Conservation (phyloP, 1,284 basidiomycete species). For the Earliella scabrosa region DNA sequence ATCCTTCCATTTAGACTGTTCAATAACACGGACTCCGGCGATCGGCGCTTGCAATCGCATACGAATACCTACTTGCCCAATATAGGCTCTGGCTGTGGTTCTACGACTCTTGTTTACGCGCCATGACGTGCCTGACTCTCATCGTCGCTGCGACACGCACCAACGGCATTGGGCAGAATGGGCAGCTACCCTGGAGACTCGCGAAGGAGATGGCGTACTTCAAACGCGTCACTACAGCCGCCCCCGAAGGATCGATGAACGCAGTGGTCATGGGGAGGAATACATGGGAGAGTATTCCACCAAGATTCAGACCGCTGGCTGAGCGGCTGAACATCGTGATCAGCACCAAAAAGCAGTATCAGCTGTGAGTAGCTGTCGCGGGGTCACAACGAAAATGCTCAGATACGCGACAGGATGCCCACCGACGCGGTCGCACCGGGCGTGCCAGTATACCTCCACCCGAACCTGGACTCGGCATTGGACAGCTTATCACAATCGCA, state of each 20-base stretch:
- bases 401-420: conserved; percentile 17
- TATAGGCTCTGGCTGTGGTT: background rate
- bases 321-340: conserved; percentile 85
- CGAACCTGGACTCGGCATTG: conserved; percentile 23
- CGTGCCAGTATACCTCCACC: conserved; percentile 23
- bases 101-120: background rate
- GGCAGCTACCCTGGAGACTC: conserved; percentile 88
- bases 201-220: conserved; percentile 95
- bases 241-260: conserved; percentile 66
- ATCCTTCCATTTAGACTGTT: too few species aligned
- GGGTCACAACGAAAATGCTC: background rate
- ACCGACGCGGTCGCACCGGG: conserved; percentile 15
- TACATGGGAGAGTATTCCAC: conserved; percentile 98
- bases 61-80: background rate
- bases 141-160: conserved; percentile 90
- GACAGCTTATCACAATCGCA: conserved; percentile 20
- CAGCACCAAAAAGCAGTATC: conserved; percentile 64
- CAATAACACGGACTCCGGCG: too few species aligned
- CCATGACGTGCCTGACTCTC: conserved; percentile 72
- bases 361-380: conserved; percentile 56
- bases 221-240: conserved; percentile 72
- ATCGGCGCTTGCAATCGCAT: too few species aligned
- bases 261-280: conserved; percentile 95
- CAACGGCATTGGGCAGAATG: conserved; percentile 87
- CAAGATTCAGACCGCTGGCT: conserved; percentile 82